Evolutionary conservation across 2,329 filamentous ascomycete genomes (phyloP), one percentile per base, ranked within the genome.

Genomic region (Thielaviopsis euricoi): DNA sequence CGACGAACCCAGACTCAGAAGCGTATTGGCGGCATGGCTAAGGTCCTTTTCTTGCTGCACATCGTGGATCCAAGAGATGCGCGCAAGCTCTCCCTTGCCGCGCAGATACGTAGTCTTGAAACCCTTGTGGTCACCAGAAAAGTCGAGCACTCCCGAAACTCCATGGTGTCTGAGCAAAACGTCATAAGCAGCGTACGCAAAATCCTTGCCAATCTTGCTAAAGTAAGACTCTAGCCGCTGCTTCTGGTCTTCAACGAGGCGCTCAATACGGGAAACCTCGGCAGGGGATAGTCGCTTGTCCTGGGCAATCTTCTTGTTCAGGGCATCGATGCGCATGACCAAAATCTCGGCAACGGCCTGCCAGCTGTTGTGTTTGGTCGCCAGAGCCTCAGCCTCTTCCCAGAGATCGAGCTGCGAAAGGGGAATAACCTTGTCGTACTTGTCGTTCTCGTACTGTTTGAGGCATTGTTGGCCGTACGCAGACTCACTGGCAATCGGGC

Each of bases 1-100:
- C 54, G 77, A 76, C 21, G 84, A 73, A 0, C 87, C 89, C 21
- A 90, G 76, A 7, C 80, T 74, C 50, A 86, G 74, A 52, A 98
- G 76, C 0, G 83, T 85, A 49, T 81, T 73, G 5, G 85, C 83
- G 12, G 91, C 90, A 58, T 81, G 78, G 13, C 80, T 74, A 62
- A 89, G 89, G 64, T 95, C 82, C 60, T 82, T 77, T 66, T 93
- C 87, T 23, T 80, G 78, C 61, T 83, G 76, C 7, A 97, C 78
- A 67, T 97, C 90, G 67, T 98, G 94, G 71, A 98, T 95, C 93
- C 93, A 98, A 53, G 85, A 83, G 51, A 98, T 76, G 64, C 88
- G 88, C 26, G 85, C 83, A 61, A 89, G 81, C 61, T 83, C 77
- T 0, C 82, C 79, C 62, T 83, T 80, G 58, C 80, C 83, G 49